These are phyloP conservation scores for Wickerhamomyces kurtzmanii DNA, from an alignment of 805 yeast species.

Conservation along the genomic window DNA sequence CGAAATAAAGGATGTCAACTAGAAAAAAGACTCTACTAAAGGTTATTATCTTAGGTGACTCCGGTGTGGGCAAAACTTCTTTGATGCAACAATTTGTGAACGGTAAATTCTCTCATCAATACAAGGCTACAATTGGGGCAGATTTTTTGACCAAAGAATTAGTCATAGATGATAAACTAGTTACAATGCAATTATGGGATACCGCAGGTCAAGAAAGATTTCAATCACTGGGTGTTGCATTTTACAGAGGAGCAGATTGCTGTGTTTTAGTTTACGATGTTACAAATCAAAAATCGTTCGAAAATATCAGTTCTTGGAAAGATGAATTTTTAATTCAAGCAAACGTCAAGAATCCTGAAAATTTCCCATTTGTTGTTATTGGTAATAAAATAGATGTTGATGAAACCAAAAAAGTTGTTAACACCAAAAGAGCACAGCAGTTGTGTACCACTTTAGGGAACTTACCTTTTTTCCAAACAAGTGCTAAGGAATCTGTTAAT, in stretches of 20 bases:
- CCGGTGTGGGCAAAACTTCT: constrained; percentile 97
- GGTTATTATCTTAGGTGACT: constrained; percentile 91
- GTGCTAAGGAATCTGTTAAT: constrained; percentile 93
- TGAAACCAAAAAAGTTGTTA: constrained; percentile 71
- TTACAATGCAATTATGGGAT: constrained; percentile 81
- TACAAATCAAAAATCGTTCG: constrained; percentile 88
- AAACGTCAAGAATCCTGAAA: constrained; percentile 86
- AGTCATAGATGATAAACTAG: constrained; percentile 57
- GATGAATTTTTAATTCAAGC: constrained; percentile 94
- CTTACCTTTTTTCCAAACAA: constrained; percentile 91
- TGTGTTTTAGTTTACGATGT: constrained; percentile 95
- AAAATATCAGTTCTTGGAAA: constrained; percentile 82
- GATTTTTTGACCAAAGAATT: constrained; percentile 92
- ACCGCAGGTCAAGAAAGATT: constrained; percentile 98
- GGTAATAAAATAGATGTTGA: constrained; percentile 96
- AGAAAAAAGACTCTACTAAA: constrained; percentile 71
- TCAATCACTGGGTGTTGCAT: constrained; percentile 94
- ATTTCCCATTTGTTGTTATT: constrained; percentile 89
- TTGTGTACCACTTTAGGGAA: constrained; percentile 59
- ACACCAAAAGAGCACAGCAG: constrained; percentile 49
- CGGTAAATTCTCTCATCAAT: constrained; percentile 89
- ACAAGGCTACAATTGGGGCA: constrained; percentile 97
- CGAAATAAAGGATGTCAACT: constrained; percentile 14
- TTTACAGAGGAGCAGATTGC: constrained; percentile 96
- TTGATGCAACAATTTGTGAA: constrained; percentile 96